Evolutionary conservation across 345 rosid species (phyloP).

Genomic region (Citropsis articulata): DNA sequence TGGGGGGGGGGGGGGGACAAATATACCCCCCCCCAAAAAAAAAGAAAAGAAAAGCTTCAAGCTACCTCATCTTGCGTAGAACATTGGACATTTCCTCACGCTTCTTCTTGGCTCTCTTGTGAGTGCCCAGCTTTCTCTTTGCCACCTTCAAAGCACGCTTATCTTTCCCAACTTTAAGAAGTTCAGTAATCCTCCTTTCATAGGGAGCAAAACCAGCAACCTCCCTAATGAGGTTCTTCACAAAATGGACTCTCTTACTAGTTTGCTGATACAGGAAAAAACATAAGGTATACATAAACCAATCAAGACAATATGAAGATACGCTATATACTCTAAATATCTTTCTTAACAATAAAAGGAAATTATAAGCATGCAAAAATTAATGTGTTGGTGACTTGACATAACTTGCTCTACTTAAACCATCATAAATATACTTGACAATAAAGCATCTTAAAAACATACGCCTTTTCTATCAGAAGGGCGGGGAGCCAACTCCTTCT

Average conservation of each 20-base stretch:
- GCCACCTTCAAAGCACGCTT: slow-evolving; percentile 57
- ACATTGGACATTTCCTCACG: slow-evolving; percentile 53
- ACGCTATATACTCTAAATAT: background rate
- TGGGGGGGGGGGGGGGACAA: no score
- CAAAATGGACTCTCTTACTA: slow-evolving; percentile 51
- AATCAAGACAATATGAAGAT: background rate
- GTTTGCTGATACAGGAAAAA: slow-evolving; percentile 29
- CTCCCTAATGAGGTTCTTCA: slow-evolving; percentile 47
- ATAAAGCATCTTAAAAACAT: slow-evolving; percentile 8
- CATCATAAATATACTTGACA: background rate
- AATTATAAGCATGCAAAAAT: background rate
- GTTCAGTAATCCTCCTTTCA: slow-evolving; percentile 54
- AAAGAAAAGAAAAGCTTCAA: background rate
- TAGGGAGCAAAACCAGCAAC: slow-evolving; percentile 65
- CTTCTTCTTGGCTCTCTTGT: slow-evolving; percentile 60
- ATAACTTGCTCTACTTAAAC: background rate
- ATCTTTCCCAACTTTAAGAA: slow-evolving; percentile 55
- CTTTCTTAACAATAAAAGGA: background rate
- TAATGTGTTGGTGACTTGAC: background rate
- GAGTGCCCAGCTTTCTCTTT: slow-evolving; percentile 53
- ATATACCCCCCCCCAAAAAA: no score
- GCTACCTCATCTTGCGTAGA: slow-evolving; percentile 50
- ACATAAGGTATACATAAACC: background rate
- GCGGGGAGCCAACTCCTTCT: slow-evolving; percentile 32
- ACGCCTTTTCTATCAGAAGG: slow-evolving; percentile 45